A percentile compares a stretch with the other conserved stretches of the same genome.
Conservation (phyloP, 352 stramenopile genomes). For the Phytophthora idaei region DNA sequence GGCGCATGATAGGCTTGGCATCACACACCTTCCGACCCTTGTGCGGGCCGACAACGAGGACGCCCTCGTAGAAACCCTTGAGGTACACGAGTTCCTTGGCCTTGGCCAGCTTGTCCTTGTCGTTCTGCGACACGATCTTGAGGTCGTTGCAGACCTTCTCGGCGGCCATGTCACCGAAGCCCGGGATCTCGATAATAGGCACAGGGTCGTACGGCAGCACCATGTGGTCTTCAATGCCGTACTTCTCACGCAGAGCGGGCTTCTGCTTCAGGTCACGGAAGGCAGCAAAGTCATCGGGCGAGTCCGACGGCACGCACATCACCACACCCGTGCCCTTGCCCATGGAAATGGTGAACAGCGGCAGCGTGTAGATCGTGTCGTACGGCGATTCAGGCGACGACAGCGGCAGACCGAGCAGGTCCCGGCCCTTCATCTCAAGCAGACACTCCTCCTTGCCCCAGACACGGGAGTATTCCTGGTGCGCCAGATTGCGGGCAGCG, state of each 20-base stretch:
- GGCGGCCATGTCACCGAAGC: constrained; percentile 96
- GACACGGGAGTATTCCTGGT: constrained; percentile 92
- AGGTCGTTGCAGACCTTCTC: constrained; percentile 97
- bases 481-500: constrained; percentile 94
- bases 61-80: constrained; percentile 99
- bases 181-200: constrained; percentile 99
- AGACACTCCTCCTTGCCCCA: constrained; percentile 91
- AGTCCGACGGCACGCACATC: constrained; percentile 98
- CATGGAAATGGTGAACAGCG: constrained; percentile 99
- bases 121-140: constrained; percentile 98
- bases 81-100: constrained; percentile 99
- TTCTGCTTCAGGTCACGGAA: constrained; percentile 99
- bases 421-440: constrained; percentile 93
- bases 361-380: constrained; percentile 99
- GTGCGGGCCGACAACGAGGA: constrained; percentile 98
- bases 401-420: constrained; percentile 97
- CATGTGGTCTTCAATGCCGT: constrained; percentile 98
- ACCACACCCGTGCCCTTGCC: constrained; percentile 99
- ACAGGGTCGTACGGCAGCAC: constrained; percentile 98
- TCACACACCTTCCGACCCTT: constrained; percentile 97
- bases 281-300: constrained; percentile 98
- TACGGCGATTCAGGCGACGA: constrained; percentile 96
- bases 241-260: constrained; percentile 97
- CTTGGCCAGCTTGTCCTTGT: constrained; percentile 99
- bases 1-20: constrained; percentile 96